Conservation (phyloP, 306 rosid species). For the Elaeagnus macrophylla region DNA sequence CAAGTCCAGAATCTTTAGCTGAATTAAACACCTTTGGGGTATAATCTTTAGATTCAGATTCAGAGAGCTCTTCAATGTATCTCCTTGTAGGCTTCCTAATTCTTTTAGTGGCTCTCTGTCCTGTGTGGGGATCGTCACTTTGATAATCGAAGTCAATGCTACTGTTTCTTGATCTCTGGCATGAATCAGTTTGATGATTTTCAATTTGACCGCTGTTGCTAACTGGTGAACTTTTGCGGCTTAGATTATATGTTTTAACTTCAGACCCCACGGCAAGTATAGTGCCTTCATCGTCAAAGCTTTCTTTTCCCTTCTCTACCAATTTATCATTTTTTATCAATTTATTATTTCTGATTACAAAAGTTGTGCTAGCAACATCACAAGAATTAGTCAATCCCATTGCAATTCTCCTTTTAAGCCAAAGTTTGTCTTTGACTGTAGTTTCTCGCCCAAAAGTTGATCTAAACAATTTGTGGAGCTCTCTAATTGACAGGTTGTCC, state of each 20-base stretch:
- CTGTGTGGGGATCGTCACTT: conserved; percentile 35
- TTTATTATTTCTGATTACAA: conserved; percentile 51
- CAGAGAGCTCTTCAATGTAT: conserved; percentile 96
- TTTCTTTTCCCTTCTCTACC: conserved; percentile 36
- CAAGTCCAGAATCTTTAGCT: conserved; percentile 32
- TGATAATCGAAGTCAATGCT: conserved; percentile 38
- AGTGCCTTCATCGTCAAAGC: conserved; percentile 32
- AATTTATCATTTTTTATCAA: conserved; percentile 4
- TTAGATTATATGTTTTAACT: conserved; percentile 27
- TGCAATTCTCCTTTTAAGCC: conserved; percentile 92
- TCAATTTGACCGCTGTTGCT: conserved; percentile 30
- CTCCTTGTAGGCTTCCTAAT: conserved; percentile 86
- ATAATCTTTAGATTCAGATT: conserved; percentile 57
- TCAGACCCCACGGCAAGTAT: conserved; percentile 21
- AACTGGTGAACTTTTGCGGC: conserved; percentile 35
- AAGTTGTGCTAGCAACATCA: conserved; percentile 63
- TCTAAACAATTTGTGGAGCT: conserved; percentile 78
- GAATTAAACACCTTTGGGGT: conserved; percentile 35
- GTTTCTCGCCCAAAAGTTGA: conserved; percentile 92
- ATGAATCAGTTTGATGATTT: conserved; percentile 38
- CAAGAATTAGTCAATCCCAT: conserved; percentile 90
- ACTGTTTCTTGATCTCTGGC: conserved; percentile 27
- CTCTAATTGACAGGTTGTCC: conserved; percentile 79
- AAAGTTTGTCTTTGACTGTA: conserved; percentile 81
- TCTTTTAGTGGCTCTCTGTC: conserved; percentile 68